Conservation (phyloP, 768 basidiomycete species). For the Suillus ampliporus region DNA sequence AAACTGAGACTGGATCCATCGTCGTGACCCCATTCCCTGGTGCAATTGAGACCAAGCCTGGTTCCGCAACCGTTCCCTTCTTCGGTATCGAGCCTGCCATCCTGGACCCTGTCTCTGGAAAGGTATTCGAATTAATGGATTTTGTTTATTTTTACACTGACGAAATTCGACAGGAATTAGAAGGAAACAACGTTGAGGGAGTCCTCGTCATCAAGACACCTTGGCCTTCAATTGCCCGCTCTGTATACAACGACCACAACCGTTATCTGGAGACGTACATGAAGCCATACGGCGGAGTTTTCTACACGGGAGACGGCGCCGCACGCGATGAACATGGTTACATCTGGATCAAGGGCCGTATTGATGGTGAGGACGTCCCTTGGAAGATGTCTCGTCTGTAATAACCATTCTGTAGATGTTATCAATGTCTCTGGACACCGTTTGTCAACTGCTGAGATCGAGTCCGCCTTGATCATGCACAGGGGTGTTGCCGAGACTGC, state of each 20-base stretch:
- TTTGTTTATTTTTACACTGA: conserved; percentile 9
- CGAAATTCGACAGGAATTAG: conserved; percentile 52
- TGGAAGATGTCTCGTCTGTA: conserved; percentile 10
- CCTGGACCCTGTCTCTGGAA: conserved; percentile 82
- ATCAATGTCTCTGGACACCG: conserved; percentile 99
- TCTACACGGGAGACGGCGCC: conserved; percentile 98
- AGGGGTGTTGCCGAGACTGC: conserved; percentile 96
- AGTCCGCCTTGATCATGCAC: conserved; percentile 94
- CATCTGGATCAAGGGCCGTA: conserved; percentile 98
- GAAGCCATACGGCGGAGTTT: conserved; percentile 87
- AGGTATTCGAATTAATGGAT: conserved; percentile 41
- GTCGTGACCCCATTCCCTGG: conserved; percentile 96
- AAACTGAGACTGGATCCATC: conserved; percentile 98
- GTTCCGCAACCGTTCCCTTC: conserved; percentile 97
- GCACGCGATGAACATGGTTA: conserved; percentile 94
- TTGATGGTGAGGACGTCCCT: conserved; percentile 70
- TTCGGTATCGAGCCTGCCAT: conserved; percentile 92
- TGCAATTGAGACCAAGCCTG: conserved; percentile 94
- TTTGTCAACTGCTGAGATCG: conserved; percentile 96
- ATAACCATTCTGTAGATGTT: conserved; percentile 61
- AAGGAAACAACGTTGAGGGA: conserved; percentile 88
- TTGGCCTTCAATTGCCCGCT: conserved; percentile 96
- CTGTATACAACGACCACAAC: conserved; percentile 91
- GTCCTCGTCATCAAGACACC: conserved; percentile 85
- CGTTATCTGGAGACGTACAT: conserved; percentile 82